Evolutionary conservation across 2,329 filamentous ascomycete genomes (phyloP), one percentile per base, ranked within the genome.

Genomic region (Pseudogymnoascus pannorum): DNA sequence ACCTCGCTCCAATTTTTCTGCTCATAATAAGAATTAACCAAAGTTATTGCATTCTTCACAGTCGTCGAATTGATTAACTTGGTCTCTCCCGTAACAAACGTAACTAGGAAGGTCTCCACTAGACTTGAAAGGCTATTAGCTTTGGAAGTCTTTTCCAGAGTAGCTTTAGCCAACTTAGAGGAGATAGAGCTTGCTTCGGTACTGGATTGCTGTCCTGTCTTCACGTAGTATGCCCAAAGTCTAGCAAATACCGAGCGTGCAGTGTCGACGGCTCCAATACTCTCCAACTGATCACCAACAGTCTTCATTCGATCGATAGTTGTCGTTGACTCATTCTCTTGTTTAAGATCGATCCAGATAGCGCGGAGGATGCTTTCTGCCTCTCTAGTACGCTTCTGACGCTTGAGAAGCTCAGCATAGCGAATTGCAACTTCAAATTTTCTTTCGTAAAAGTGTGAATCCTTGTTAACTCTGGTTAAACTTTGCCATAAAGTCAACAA

Each of bases 1-100:
- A 64, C 62, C 57, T 67, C 64, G 2, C 58, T 48, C 66, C 66
- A 67, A 29, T 58, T 57, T 12, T 66, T 60, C 51, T 64, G 62
- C 3, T 44, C 38, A 48, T 63, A 66, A 24, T 66, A 66, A 11
- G 62, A 60, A 14, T 63, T 58, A 35, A 63, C 38, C 31, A 66
- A 35, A 12, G 61, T 60, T n/a, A 58, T 57, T 24, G 64, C 57
- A 8, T 61, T 63, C 14, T 61, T 35, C 12, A 66, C 58, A 0
- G 63, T 66, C 5, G 35, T 60, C 5, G 29, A 26, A 59, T 66
- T 62, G 20, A 65, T 62, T 8, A 58, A 63, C 12, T 62, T 64
- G 3, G 61, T 61, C 3, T 60, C 63, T 18, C 57, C 60, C 5
- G 42, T 64, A 3, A 58, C 42, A 18, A 66, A 61, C 12, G 62